phyloP scores from a whole-genome alignment of 2,329 filamentous ascomycete species.

The Dothideomycetidae sp. region DNA sequence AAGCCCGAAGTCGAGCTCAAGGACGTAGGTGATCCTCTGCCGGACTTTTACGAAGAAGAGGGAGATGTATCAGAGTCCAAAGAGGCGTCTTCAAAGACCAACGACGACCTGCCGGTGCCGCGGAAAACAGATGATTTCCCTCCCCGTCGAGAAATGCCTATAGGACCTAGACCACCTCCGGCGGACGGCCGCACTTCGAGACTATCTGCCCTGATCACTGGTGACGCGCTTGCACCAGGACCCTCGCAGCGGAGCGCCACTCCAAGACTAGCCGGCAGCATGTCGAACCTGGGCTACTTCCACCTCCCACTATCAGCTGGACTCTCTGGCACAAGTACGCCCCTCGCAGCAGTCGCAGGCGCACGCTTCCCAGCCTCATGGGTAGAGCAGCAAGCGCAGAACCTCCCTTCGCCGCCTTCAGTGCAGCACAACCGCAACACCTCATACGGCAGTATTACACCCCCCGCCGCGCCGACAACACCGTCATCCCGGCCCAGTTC shows the following conservation, averaged over 20 bases:
- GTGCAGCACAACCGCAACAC: conserved; percentile 16
- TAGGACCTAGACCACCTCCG: background rate
- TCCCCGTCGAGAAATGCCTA: background rate
- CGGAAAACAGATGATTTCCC: background rate
- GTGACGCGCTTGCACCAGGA: conserved; percentile 1
- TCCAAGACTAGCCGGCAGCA: conserved; percentile 51
- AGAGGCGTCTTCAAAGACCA: background rate
- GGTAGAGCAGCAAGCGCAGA: conserved; percentile 21
- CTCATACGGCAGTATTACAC: conserved; percentile 34
- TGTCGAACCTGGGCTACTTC: conserved; percentile 69
- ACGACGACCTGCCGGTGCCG: background rate
- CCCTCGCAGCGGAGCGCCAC: conserved; percentile 36
- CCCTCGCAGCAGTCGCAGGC: conserved; percentile 64
- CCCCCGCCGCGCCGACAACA: conserved; percentile 32
- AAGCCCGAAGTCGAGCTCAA: conserved; percentile 81
- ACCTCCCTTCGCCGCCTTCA: conserved; percentile 12
- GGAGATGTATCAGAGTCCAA: conserved; percentile 43
- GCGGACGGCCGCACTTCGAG: background rate
- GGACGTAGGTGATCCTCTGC: conserved; percentile 87
- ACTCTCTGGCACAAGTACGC: conserved; percentile 62
- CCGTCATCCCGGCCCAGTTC: conserved; percentile 29
- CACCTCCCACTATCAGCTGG: conserved; percentile 60
- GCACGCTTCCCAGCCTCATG: conserved; percentile 45
- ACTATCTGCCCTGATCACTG: background rate
- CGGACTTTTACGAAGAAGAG: conserved; percentile 88